Percentiles rank a stretch among this genome's conserved stretches.
These are phyloP conservation scores for Aspergillus steynii DNA, from an alignment of 495 filamentous ascomycete species.

Conservation along the genomic window DNA sequence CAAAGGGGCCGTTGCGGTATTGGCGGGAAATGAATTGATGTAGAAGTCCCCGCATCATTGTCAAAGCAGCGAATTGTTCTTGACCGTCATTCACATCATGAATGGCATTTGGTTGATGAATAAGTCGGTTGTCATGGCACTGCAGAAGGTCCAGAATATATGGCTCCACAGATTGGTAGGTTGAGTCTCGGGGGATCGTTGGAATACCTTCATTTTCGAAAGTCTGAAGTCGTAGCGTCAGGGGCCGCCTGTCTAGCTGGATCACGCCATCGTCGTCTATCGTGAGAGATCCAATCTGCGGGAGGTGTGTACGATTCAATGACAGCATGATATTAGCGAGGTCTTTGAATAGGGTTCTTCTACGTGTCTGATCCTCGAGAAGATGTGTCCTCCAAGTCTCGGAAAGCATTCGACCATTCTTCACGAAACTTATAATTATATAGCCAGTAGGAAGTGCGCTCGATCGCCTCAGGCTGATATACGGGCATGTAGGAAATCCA, in stretches of 20 bases:
- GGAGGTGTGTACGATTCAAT: constrained; percentile 24
- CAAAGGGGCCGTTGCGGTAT: constrained; percentile 24
- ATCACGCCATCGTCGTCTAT: constrained; percentile 28
- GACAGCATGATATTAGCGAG: constrained; percentile 32
- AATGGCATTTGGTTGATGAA: constrained; percentile 30
- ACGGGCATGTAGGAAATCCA: constrained; percentile 15
- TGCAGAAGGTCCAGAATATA: constrained; percentile 29
- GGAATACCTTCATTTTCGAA: constrained; percentile 37
- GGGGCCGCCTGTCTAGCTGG: constrained; percentile 32
- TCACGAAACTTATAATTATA: constrained; percentile 17
- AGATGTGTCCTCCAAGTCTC: constrained; percentile 25
- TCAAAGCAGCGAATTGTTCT: constrained; percentile 26
- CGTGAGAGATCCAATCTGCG: constrained; percentile 37
- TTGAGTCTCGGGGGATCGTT: constrained; percentile 26
- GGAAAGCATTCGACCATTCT: constrained; percentile 37
- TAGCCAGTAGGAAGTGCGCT: constrained; percentile 14
- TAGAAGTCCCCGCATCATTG: constrained; percentile 26
- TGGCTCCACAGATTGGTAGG: constrained; percentile 25
- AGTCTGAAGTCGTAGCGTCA: constrained; percentile 21
- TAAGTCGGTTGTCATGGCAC: constrained; percentile 31
- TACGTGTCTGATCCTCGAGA: constrained; percentile 20
- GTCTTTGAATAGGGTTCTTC: constrained; percentile 26
- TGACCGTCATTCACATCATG: constrained; percentile 24
- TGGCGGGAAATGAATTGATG: constrained; percentile 22
- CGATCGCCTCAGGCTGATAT: constrained; percentile 6